Evolutionary conservation across 139 green algal species (phyloP).

Genomic region (Eudorina sp.): DNA sequence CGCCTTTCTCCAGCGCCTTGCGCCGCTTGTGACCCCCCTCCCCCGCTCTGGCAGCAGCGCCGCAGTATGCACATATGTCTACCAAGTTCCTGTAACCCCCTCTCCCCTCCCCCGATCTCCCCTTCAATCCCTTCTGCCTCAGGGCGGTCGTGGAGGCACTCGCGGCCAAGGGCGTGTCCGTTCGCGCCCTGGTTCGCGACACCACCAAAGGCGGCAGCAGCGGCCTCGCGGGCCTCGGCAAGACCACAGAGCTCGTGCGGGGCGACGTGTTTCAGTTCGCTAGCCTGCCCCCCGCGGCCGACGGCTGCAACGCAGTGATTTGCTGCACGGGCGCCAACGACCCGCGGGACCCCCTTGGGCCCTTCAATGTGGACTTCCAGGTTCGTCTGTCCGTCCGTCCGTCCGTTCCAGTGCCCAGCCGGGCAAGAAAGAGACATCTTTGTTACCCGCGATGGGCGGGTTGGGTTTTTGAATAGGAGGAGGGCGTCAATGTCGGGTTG

Average conservation of each 20-base stretch:
- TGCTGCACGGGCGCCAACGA: constrained; percentile 74
- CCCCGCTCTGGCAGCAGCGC: too few relatives aligned
- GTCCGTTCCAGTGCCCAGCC: too few relatives aligned
- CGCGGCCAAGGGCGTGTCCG: constrained; percentile 57
- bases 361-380: constrained; percentile 75
- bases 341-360: constrained; percentile 74
- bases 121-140: neutral
- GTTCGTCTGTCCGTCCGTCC: too few relatives aligned
- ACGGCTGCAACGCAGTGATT: constrained; percentile 73
- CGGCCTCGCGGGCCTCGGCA: constrained; percentile 16
- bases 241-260: constrained; percentile 52
- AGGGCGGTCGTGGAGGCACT: constrained; percentile 68
- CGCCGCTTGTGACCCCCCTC: too few relatives aligned
- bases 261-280: constrained; percentile 79
- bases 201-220: constrained; percentile 44
- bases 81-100: neutral
- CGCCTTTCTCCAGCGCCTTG: too few relatives aligned
- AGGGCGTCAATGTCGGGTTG: too few relatives aligned
- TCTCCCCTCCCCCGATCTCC: neutral
- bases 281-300: constrained; percentile 68
- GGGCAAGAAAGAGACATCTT: too few relatives aligned
- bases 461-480: too few relatives aligned
- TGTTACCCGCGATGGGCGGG: too few relatives aligned
- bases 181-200: constrained; percentile 76
- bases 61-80: too few relatives aligned